These are phyloP conservation scores for Gloeophyllum trabeum DNA, from an alignment of 768 basidiomycete genomes.

Conservation along the genomic window DNA sequence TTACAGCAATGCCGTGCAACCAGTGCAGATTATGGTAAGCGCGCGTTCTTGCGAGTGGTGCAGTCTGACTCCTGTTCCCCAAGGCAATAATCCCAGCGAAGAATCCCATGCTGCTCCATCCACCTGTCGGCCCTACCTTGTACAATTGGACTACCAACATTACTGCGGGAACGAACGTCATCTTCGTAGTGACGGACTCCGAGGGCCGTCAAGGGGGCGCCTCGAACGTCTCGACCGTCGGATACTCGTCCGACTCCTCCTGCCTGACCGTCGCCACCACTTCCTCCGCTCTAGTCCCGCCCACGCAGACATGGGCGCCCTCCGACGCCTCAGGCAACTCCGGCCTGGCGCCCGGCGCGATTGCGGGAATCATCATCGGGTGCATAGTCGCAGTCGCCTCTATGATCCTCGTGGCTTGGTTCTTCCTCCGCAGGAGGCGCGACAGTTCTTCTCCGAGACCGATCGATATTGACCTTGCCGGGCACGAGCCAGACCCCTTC, in stretches of 20 bases:
- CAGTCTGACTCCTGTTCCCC: neutral
- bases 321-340: neutral
- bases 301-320: neutral
- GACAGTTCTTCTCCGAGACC: no score
- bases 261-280: neutral
- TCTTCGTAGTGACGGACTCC: conserved; percentile 15
- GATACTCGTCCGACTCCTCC: neutral
- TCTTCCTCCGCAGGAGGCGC: no score
- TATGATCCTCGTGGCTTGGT: no score
- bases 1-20: conserved; percentile 34
- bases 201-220: conserved; percentile 10
- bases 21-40: conserved; percentile 42
- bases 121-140: conserved; percentile 10
- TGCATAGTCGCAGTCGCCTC: neutral
- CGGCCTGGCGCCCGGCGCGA: neutral
- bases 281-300: neutral
- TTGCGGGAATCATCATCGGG: neutral
- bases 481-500: no score
- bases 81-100: conserved; percentile 17
- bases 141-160: conserved; percentile 16
- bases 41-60: neutral
- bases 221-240: neutral
- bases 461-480: no score
- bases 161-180: conserved; percentile 9
- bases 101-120: conserved; percentile 10